A percentile compares a stretch with the other conserved stretches of the same genome.
phyloP scores from a whole-genome alignment of 495 filamentous ascomycete genomes.

The Podospora sp. region DNA sequence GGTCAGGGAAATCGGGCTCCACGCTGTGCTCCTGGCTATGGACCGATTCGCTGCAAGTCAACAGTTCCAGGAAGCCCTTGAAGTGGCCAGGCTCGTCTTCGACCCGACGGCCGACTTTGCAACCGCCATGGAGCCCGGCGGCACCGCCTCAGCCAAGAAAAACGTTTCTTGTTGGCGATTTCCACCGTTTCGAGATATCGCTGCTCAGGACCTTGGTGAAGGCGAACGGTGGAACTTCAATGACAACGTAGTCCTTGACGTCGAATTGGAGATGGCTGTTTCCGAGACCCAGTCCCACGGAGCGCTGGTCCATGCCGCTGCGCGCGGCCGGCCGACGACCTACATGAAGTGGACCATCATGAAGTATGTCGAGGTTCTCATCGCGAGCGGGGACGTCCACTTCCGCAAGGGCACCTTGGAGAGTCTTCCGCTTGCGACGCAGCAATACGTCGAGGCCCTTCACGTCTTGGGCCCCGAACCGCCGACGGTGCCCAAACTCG shows the following conservation, averaged over 20 bases:
- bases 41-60: not conserved
- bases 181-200: too few relatives aligned
- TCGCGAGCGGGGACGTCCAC: slow-evolving; percentile 38
- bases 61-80: not conserved
- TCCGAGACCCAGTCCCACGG: too few relatives aligned
- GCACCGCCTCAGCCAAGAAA: too few relatives aligned
- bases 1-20: not conserved
- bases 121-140: too few relatives aligned
- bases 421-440: not conserved
- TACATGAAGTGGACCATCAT: slow-evolving; percentile 44
- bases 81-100: not conserved
- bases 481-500: too few relatives aligned
- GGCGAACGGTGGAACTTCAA: too few relatives aligned
- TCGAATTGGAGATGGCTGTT: not conserved
- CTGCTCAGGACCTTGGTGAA: too few relatives aligned
- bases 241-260: too few relatives aligned
- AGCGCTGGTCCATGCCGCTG: slow-evolving; percentile 6
- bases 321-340: slow-evolving; percentile 28
- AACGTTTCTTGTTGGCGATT: too few relatives aligned
- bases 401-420: slow-evolving; percentile 23
- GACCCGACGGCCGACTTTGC: not conserved
- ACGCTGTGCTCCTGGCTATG: not conserved
- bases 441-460: not conserved
- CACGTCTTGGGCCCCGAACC: not conserved
- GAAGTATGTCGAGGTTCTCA: slow-evolving; percentile 42